phyloP scores from a whole-genome alignment of 768 basidiomycete species.

The Boletus huronensis region DNA sequence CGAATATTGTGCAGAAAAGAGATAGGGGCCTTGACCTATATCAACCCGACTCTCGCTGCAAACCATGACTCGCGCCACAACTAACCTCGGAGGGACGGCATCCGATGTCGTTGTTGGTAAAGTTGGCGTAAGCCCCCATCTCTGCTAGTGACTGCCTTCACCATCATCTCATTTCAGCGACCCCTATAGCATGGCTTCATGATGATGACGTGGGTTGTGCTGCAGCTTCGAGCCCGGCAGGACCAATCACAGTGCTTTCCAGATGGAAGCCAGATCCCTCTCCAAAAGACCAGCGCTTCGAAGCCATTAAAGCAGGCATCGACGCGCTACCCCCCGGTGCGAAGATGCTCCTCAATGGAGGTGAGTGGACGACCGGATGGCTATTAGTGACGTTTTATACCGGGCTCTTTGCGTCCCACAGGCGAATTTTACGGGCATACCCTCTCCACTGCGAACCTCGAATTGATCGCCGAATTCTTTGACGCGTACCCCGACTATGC shows the following conservation, averaged over 20 bases:
- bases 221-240: not conserved
- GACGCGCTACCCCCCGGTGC: conserved; percentile 40
- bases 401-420: conserved; percentile 10
- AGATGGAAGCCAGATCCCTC: conserved; percentile 45
- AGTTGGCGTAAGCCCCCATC: conserved; percentile 32
- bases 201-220: conserved; percentile 50
- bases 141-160: not conserved
- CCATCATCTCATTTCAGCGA: not conserved
- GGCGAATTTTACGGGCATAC: conserved; percentile 58
- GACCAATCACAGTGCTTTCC: not conserved
- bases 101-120: conserved; percentile 36
- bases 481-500: conserved; percentile 34
- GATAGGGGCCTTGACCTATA: not conserved
- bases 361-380: conserved; percentile 30
- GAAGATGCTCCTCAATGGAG: conserved; percentile 51
- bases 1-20: not conserved
- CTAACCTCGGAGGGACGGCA: conserved; percentile 39
- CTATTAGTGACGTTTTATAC: not conserved
- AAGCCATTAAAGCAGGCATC: conserved; percentile 54
- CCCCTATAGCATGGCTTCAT: conserved; percentile 46
- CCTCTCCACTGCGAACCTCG: conserved; percentile 40
- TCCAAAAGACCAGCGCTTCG: conserved; percentile 58
- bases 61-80: conserved; percentile 31
- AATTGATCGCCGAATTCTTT: conserved; percentile 39
- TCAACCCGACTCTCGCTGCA: too few species aligned